phyloP scores from a whole-genome alignment of 2,329 filamentous ascomycete genomes.

The Pestalotiopsis sp. region DNA sequence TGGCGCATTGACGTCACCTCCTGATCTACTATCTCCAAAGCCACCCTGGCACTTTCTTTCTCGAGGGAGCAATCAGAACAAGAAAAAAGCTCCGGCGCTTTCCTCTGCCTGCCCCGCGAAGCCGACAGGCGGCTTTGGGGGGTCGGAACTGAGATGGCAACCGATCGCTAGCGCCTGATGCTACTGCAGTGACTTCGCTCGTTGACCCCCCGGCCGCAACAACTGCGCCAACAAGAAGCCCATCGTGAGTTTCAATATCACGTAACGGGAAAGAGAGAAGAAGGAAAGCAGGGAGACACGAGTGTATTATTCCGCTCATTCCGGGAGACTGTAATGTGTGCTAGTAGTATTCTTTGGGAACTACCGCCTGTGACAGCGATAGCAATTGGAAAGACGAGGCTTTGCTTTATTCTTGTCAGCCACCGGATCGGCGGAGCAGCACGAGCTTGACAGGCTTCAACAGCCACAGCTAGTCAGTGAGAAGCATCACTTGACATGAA shows the following conservation, averaged over 20 bases:
- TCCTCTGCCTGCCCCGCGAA: not conserved
- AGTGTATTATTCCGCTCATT: not conserved
- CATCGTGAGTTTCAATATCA: not conserved
- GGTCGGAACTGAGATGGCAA: not conserved
- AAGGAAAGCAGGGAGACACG: not conserved
- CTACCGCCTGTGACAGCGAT: too few species aligned
- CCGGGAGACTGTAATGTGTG: not conserved
- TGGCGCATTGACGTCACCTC: not conserved
- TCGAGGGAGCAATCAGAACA: not conserved
- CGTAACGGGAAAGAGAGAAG: not conserved
- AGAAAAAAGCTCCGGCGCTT: not conserved
- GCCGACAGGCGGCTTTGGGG: not conserved
- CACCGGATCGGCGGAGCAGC: too few species aligned
- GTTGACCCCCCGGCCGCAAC: not conserved
- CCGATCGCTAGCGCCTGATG: not conserved
- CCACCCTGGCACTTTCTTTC: too few species aligned
- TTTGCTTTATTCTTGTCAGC: too few species aligned
- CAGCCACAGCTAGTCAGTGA: too few species aligned
- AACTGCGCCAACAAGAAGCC: not conserved
- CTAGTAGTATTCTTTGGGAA: too few species aligned
- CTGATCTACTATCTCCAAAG: too few species aligned
- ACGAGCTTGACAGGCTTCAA: too few species aligned
- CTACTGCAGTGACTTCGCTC: not conserved
- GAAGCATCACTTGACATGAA: too few species aligned
- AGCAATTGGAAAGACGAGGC: too few species aligned